phyloP scores from a whole-genome alignment of 257 asterid species.

The Petunia secreta region DNA sequence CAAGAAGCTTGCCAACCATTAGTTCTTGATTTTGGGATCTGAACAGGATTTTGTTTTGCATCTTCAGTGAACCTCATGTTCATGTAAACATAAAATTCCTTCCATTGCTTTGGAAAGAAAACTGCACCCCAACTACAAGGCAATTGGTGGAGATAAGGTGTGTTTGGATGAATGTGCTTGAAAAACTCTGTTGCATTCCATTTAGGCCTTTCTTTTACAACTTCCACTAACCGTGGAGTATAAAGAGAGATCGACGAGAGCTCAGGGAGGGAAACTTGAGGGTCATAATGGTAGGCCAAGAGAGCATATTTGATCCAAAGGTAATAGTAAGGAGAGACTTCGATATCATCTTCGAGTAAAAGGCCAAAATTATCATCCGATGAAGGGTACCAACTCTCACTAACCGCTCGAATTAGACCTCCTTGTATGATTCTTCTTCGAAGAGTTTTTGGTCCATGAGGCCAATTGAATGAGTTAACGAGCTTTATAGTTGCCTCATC shows the following conservation, averaged over 20 bases:
- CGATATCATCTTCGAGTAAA: slow-evolving; percentile 88
- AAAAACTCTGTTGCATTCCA: slow-evolving; percentile 90
- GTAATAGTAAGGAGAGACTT: slow-evolving; percentile 88
- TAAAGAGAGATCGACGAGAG: slow-evolving; percentile 86
- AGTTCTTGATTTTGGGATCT: slow-evolving; percentile 91
- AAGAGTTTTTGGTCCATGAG: slow-evolving; percentile 76
- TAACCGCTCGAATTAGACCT: slow-evolving; percentile 88
- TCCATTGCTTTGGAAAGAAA: slow-evolving; percentile 93
- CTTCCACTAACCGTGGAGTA: slow-evolving; percentile 91
- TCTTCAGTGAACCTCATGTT: slow-evolving; percentile 87
- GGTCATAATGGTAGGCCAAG: slow-evolving; percentile 87
- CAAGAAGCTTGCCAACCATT: slow-evolving; percentile 99
- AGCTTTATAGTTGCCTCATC: slow-evolving; percentile 73
- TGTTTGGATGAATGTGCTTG: slow-evolving; percentile 78
- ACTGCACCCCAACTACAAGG: slow-evolving; percentile 99
- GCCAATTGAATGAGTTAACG: slow-evolving; percentile 75
- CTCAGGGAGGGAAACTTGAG: slow-evolving; percentile 80
- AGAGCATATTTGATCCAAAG: slow-evolving; percentile 89
- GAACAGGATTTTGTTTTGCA: slow-evolving; percentile 86
- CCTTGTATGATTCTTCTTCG: slow-evolving; percentile 93
- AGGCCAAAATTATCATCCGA: slow-evolving; percentile 88
- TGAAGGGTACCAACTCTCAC: slow-evolving; percentile 95
- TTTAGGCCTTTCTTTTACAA: slow-evolving; percentile 89
- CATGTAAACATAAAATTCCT: slow-evolving; percentile 94
- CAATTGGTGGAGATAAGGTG: slow-evolving; percentile 91